phyloP scores from a whole-genome alignment of 768 basidiomycete species.

The Chiua virens region DNA sequence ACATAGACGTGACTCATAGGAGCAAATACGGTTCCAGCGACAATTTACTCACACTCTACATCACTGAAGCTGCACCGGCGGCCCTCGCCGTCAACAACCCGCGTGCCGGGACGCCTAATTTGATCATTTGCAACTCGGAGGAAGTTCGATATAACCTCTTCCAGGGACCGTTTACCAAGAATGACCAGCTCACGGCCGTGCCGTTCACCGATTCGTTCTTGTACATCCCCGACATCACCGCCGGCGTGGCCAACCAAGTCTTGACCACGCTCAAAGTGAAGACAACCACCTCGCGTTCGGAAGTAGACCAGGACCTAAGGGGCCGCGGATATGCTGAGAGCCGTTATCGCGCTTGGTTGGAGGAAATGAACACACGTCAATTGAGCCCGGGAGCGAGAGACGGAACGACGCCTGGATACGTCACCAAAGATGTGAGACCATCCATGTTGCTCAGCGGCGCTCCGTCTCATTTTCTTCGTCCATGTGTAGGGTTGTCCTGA shows the following conservation, averaged over 20 bases:
- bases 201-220: conserved; percentile 68
- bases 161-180: conserved; percentile 69
- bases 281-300: conserved; percentile 22
- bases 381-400: conserved; percentile 34
- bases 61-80: conserved; percentile 51
- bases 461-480: neutral
- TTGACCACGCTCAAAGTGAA: conserved; percentile 53
- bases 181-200: conserved; percentile 74
- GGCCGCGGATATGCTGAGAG: conserved; percentile 49
- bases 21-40: conserved; percentile 60
- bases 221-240: conserved; percentile 56
- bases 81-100: conserved; percentile 64
- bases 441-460: too few species aligned
- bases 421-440: conserved; percentile 57
- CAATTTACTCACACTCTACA: conserved; percentile 60
- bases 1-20: conserved; percentile 31
- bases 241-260: conserved; percentile 51
- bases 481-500: conserved; percentile 60
- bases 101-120: conserved; percentile 54
- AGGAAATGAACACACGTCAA: conserved; percentile 47
- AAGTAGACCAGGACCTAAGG: conserved; percentile 26
- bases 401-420: conserved; percentile 65
- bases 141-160: conserved; percentile 67
- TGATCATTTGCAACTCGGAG: conserved; percentile 66
- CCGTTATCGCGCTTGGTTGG: conserved; percentile 56